Percentiles rank a stretch among this genome's conserved stretches.
phyloP scores from a whole-genome alignment of 164 flowering plant genomes.

The Euptelea pleiosperma region DNA sequence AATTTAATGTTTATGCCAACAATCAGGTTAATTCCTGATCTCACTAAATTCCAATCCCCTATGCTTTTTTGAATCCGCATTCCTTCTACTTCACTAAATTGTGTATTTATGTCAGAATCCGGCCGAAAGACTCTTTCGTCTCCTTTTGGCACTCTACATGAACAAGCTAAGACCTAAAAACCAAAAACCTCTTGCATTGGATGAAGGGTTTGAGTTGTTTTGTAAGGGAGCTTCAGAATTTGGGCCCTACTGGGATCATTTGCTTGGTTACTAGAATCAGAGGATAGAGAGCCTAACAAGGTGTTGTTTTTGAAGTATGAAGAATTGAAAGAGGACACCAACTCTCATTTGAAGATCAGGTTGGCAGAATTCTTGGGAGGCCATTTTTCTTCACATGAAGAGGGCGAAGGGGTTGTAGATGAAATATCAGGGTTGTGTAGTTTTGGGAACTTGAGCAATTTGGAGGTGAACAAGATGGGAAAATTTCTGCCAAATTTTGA shows the following conservation, averaged over 20 bases:
- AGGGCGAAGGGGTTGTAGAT: constrained; percentile 11
- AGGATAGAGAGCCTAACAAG: constrained; percentile 14
- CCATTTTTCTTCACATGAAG: constrained; percentile 16
- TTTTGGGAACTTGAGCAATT: constrained; percentile 11
- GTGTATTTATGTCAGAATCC: constrained; percentile 27
- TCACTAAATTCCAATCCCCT: constrained; percentile 11
- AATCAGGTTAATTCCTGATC: background rate
- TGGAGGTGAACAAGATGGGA: constrained; percentile 15
- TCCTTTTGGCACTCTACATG: constrained; percentile 18
- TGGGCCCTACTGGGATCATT: constrained; percentile 23
- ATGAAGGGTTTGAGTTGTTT: constrained; percentile 11
- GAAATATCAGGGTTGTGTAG: constrained; percentile 20
- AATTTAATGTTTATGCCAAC: constrained; percentile 7
- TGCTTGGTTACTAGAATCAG: background rate
- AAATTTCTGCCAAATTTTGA: background rate
- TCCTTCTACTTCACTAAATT: constrained; percentile 13
- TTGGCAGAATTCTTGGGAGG: constrained; percentile 13
- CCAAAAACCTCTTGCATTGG: background rate
- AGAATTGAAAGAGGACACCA: constrained; percentile 19
- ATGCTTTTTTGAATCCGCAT: constrained; percentile 22
- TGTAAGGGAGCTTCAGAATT: constrained; percentile 11
- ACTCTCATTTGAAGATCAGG: constrained; percentile 13
- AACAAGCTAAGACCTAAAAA: background rate
- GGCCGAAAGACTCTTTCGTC: constrained; percentile 14
- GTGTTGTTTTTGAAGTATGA: constrained; percentile 26